These are phyloP conservation scores for Neurospora sp. DNA, from an alignment of 495 filamentous ascomycete genomes.

Conservation along the genomic window DNA sequence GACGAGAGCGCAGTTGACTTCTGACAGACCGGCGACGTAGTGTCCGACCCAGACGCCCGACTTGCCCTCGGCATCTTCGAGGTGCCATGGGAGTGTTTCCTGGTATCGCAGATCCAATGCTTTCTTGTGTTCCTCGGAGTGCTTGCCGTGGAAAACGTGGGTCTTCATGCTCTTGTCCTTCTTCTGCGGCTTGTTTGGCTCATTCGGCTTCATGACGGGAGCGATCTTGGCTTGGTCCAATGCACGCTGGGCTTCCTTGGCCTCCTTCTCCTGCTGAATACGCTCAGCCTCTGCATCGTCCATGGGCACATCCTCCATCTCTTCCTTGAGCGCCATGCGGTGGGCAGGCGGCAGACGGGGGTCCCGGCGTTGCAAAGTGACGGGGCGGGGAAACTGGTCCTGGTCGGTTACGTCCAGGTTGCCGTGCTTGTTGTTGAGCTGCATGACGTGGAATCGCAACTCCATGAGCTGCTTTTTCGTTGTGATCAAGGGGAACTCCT, in stretches of 20 bases:
- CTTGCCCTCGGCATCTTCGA: slow-evolving; percentile 92
- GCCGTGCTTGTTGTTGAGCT: slow-evolving; percentile 38
- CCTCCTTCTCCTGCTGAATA: slow-evolving; percentile 50
- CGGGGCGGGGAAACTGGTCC: slow-evolving; percentile 74
- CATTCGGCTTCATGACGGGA: slow-evolving; percentile 45
- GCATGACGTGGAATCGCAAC: slow-evolving; percentile 76
- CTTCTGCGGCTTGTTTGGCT: slow-evolving; percentile 47
- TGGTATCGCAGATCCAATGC: slow-evolving; percentile 78
- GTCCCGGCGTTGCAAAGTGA: slow-evolving; percentile 80
- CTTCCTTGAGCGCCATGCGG: slow-evolving; percentile 43
- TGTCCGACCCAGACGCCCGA: slow-evolving; percentile 79
- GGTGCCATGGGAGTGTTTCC: slow-evolving; percentile 88
- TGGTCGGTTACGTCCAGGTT: slow-evolving; percentile 63
- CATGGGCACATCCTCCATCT: slow-evolving; percentile 33
- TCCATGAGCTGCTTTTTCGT: slow-evolving; percentile 73
- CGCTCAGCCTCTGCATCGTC: slow-evolving; percentile 65
- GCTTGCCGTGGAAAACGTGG: slow-evolving; percentile 39
- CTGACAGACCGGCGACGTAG: slow-evolving; percentile 75
- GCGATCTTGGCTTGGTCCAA: slow-evolving; percentile 83
- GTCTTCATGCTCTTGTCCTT: slow-evolving; percentile 73
- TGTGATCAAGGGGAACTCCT: slow-evolving; percentile 64
- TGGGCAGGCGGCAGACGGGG: slow-evolving; percentile 58
- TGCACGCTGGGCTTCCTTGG: slow-evolving; percentile 72
- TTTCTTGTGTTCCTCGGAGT: slow-evolving; percentile 65
- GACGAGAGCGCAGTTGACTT: slow-evolving; percentile 63